Evolutionary conservation across 805 yeast species (phyloP), one percentile per base, ranked within the genome.

Genomic region (Limtongia smithiae): DNA sequence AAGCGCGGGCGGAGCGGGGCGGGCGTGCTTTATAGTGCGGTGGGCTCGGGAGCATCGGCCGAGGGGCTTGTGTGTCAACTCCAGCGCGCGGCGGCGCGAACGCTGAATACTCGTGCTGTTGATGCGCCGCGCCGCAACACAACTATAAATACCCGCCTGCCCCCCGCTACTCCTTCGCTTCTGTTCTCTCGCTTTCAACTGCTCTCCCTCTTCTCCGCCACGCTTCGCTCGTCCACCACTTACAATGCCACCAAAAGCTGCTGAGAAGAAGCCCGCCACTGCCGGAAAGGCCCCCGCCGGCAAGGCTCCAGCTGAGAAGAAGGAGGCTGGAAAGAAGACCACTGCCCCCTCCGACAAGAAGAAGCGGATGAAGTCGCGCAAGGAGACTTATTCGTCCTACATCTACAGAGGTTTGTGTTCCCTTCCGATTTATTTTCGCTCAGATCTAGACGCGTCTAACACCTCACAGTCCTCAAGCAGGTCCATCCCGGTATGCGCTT

Each of bases 331-430:
- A 67, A 85, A 84, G 80, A 89, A 87, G 79, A 86, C 94, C 69
- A 74, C 94, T 61, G 76, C 87, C 59, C 68, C 85, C 62, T 78
- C 81, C 51, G 90, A 81, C 67, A 73, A 82, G 71, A 89, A 88
- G 82, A 90, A 85, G 85, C 88, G 95, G 80, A 70, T 87, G 63
- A 90, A 89, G 84, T 75, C 90, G 66, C 88, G 97, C 83, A 89
- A 88, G 85, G 97, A 91, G 78, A 88, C 97, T 60, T 91, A 89
- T 80, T 88, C 96, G 60, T 89, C 97, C 58, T 91, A 91, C 78
- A 91, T 91, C 72, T 91, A 90, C 93, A 91, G 91, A 77, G 61
- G 59, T 55, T 33, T 44, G 58, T 44, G 14, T 24, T 9, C 4
- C n/a, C 12, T n/a, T 41, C 34, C 24, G 14, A 24, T 45, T 31